A percentile compares a stretch with the other conserved stretches of the same genome.
These are phyloP conservation scores for Trichoderma sp. DNA, from an alignment of 2,329 filamentous ascomycete genomes.

Conservation along the genomic window DNA sequence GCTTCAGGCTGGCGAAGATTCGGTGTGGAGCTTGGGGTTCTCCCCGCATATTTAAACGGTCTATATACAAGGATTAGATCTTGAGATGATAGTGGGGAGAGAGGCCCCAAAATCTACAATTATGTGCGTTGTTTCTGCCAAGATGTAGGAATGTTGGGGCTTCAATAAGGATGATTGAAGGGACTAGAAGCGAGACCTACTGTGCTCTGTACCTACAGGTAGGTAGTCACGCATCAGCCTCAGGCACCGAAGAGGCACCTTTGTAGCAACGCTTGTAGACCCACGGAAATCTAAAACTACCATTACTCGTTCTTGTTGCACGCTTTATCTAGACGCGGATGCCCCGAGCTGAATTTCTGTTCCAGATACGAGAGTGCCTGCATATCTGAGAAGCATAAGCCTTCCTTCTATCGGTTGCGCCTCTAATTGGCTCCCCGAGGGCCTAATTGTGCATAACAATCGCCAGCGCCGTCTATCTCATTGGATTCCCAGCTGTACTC, in stretches of 20 bases:
- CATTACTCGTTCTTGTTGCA: not conserved
- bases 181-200: not conserved
- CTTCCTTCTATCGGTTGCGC: not conserved
- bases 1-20: not conserved
- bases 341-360: not conserved
- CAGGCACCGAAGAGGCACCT: not conserved
- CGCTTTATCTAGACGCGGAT: not conserved
- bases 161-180: not conserved
- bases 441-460: not conserved
- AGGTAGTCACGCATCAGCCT: not conserved
- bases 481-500: not conserved
- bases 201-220: not conserved
- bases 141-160: not conserved
- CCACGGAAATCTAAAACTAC: not conserved
- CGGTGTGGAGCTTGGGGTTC: not conserved
- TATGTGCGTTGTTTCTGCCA: not conserved
- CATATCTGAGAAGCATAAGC: not conserved
- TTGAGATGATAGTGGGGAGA: not conserved
- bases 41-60: constrained; percentile 3
- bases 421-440: not conserved
- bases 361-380: not conserved
- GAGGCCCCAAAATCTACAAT: not conserved
- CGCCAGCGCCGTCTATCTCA: not conserved
- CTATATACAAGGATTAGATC: not conserved
- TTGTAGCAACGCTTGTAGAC: not conserved